Percentiles rank a stretch among this genome's conserved stretches.
Conservation (phyloP, 208 protist genomes). For the Crithidia fasciculata region DNA sequence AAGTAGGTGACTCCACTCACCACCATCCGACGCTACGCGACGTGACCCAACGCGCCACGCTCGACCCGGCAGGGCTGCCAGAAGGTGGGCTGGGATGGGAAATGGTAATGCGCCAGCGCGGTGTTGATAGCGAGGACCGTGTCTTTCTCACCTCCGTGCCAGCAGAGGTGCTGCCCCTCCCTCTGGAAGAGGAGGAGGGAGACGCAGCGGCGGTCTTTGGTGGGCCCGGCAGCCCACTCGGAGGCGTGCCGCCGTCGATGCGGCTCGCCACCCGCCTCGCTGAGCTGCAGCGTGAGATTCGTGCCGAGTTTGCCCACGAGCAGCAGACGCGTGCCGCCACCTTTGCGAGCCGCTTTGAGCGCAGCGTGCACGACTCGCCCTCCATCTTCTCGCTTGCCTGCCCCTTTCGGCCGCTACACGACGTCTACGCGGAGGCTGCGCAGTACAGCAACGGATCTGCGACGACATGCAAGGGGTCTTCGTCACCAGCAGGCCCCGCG, state of each 20-base stretch:
- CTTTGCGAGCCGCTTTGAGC: slow-evolving; percentile 20
- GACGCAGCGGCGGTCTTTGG: too few species aligned
- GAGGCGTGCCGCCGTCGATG: too few species aligned
- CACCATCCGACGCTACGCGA: too few species aligned
- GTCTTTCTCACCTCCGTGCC: slow-evolving; percentile 10
- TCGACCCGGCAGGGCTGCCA: too few species aligned
- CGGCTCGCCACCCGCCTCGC: too few species aligned
- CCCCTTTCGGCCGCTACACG: slow-evolving; percentile 14
- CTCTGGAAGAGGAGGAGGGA: neutral
- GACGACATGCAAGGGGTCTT: too few species aligned
- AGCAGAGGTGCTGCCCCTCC: slow-evolving; percentile 1
- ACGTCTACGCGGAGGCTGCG: slow-evolving; percentile 12
- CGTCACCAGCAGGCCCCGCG: neutral
- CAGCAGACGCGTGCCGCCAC: neutral
- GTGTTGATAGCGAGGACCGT: too few species aligned
- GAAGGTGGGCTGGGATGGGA: too few species aligned
- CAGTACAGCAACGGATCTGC: neutral
- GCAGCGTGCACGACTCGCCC: slow-evolving; percentile 23
- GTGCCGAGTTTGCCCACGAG: slow-evolving; percentile 10
- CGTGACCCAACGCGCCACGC: too few species aligned
- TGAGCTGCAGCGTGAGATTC: slow-evolving; percentile 15
- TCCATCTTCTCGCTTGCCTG: slow-evolving; percentile 31
- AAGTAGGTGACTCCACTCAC: too few species aligned
- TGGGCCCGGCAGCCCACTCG: too few species aligned
- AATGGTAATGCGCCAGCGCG: too few species aligned